A percentile compares a stretch with the other conserved stretches of the same genome.
Evolutionary conservation across 495 filamentous ascomycete genomes (phyloP).

Genomic region (Penicillium manginii): DNA sequence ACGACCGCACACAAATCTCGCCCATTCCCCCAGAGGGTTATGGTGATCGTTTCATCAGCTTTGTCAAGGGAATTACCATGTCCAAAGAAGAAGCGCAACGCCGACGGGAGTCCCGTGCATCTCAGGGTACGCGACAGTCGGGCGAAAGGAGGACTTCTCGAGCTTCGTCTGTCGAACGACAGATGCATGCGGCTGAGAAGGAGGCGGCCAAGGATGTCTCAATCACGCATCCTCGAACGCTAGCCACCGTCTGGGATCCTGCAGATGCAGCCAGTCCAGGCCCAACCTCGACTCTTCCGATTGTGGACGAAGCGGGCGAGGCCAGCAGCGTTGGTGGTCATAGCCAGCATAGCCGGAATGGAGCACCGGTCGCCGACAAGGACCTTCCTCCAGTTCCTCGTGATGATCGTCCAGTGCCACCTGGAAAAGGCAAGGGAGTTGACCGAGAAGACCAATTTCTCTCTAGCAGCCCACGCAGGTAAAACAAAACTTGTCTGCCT

Average conservation of each 20-base stretch:
- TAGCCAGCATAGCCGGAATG: constrained; percentile 42
- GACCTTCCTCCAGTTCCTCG: constrained; percentile 57
- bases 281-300: constrained; percentile 75
- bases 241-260: constrained; percentile 56
- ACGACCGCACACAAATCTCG: constrained; percentile 82
- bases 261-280: constrained; percentile 57
- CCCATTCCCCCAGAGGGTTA: constrained; percentile 91
- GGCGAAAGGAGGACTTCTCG: constrained; percentile 38
- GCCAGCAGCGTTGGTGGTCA: constrained; percentile 68
- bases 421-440: constrained; percentile 33
- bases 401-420: constrained; percentile 16
- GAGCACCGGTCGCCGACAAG: constrained; percentile 48
- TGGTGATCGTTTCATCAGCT: constrained; percentile 91
- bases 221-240: constrained; percentile 56
- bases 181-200: constrained; percentile 49
- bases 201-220: constrained; percentile 59
- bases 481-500: too few relatives aligned
- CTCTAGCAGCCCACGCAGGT: background rate
- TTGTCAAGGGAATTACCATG: constrained; percentile 89
- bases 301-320: constrained; percentile 91
- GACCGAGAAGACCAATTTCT: constrained; percentile 19
- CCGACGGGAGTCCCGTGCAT: constrained; percentile 51
- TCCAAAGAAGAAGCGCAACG: constrained; percentile 79
- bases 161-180: constrained; percentile 50
- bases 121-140: constrained; percentile 22